These are phyloP conservation scores for Myxozyma melibiosi DNA, from an alignment of 805 yeast species.

Conservation along the genomic window DNA sequence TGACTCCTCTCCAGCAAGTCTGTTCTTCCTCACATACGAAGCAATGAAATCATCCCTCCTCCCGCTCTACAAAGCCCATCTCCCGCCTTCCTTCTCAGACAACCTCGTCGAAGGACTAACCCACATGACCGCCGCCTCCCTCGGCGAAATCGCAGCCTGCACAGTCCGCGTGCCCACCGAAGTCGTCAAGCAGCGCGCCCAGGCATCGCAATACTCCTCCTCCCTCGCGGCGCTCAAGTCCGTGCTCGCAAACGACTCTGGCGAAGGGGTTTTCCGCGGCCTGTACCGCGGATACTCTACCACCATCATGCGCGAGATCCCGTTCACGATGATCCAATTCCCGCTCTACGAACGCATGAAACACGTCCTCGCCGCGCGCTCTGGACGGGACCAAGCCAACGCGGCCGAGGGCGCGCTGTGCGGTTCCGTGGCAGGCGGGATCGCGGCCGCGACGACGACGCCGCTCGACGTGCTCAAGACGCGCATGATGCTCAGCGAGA, in stretches of 20 bases:
- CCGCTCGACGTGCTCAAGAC: conserved; percentile 95
- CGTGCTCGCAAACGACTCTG: conserved; percentile 63
- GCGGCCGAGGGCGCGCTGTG: conserved; percentile 81
- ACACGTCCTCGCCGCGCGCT: conserved; percentile 53
- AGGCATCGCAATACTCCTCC: conserved; percentile 59
- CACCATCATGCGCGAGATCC: conserved; percentile 92
- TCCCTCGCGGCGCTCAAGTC: conserved; percentile 70
- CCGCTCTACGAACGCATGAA: conserved; percentile 89
- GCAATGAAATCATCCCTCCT: conserved; percentile 52
- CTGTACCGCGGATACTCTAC: conserved; percentile 92
- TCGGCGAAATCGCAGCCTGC: conserved; percentile 94
- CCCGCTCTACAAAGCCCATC: conserved; percentile 32
- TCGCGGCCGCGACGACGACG: conserved; percentile 92
- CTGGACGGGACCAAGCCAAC: conserved; percentile 49
- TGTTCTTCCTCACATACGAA: conserved; percentile 85
- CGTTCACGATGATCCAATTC: conserved; percentile 93
- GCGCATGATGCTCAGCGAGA: conserved; percentile 75
- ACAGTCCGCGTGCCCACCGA: conserved; percentile 95
- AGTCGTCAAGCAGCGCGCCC: conserved; percentile 93
- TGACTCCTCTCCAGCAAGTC: conserved; percentile 50
- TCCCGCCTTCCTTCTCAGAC: background rate
- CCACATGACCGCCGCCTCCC: conserved; percentile 86
- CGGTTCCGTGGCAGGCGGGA: conserved; percentile 93
- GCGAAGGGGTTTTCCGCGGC: conserved; percentile 78
- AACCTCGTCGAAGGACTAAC: conserved; percentile 47